Evolutionary conservation across 768 basidiomycete species (phyloP).

Genomic region (Lactarius hengduanensis): DNA sequence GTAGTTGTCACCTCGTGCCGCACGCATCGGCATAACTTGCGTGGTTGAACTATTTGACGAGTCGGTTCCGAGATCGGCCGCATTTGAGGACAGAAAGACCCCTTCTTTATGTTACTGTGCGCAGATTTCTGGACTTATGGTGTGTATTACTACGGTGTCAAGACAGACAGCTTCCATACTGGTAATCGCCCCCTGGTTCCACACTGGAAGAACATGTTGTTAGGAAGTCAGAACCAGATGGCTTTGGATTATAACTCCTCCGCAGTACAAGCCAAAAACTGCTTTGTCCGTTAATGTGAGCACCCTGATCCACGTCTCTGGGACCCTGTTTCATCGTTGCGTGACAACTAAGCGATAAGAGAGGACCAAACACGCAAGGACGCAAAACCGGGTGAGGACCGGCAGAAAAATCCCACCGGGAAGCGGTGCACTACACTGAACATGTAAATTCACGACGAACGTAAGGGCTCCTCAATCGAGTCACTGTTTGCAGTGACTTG

Average conservation of each 20-base stretch:
- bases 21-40: constrained; percentile 3
- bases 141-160: constrained; percentile 8
- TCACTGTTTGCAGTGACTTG: no score
- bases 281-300: neutral
- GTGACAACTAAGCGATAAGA: neutral
- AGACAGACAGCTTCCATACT: neutral
- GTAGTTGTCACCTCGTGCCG: constrained; percentile 27
- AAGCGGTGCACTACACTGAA: neutral
- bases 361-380: neutral
- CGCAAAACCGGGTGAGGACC: neutral
- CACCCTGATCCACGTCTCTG: neutral
- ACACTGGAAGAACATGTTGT: neutral
- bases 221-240: neutral
- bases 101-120: neutral
- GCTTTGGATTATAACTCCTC: neutral
- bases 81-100: neutral
- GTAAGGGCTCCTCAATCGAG: no score
- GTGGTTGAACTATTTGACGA: neutral
- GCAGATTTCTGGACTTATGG: neutral
- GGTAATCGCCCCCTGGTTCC: neutral
- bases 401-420: neutral
- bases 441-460: no score
- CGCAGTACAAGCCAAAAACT: neutral
- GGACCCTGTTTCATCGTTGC: neutral
- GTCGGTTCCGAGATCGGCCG: neutral